Evolutionary conservation across 169 alveolate genomes (phyloP), one percentile per base, ranked within the genome.

Genomic region (Eimeria acervulina): DNA sequence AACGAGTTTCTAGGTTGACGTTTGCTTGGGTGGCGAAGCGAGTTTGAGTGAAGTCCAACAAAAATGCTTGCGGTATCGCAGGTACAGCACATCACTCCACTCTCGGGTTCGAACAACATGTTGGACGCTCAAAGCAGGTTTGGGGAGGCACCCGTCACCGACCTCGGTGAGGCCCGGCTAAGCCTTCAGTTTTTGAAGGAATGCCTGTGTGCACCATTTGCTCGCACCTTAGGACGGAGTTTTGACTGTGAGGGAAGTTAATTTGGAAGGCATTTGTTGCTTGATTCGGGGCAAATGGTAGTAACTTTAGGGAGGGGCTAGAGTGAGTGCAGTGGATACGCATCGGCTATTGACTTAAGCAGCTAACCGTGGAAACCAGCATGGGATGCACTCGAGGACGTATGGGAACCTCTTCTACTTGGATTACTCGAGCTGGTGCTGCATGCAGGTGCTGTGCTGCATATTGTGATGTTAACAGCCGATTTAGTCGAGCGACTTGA

Each of bases 401-500:
- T 17, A 0, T 28, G 0, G 23, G 66, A 26, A 44, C 42, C 12
- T 44, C 40, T 36, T 74, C 36, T 7, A 40, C 12, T 23, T 47
- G 63, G 66, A 17, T 78, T 0, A 26, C 42, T 19, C 0, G 44
- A n/a, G 42, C 36, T 2, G 61, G n/a, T 51, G 61, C 28, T 59
- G 81, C 36, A 0, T 61, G 81, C 23, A 38, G 40, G n/a, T 55
- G 38, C 66, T 61, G 33, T 12, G 38, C 55, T 87, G 61, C 51
- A 31, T 61, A 55, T 31, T 31, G 38, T 59, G 78, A 40, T 26
- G 12, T 6, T 12, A 33, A 12, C 81, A 87, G 93, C 81, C 63
- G 83, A 87, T 23, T 36, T 87, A 36, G 78, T 87, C 68, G 38
- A 28, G 59, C 93, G 93, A n/a, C 93, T 87, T 26, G 81, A 87